phyloP scores from a whole-genome alignment of 1,139 yeast species.

The Saccharomyces hybrid region DNA sequence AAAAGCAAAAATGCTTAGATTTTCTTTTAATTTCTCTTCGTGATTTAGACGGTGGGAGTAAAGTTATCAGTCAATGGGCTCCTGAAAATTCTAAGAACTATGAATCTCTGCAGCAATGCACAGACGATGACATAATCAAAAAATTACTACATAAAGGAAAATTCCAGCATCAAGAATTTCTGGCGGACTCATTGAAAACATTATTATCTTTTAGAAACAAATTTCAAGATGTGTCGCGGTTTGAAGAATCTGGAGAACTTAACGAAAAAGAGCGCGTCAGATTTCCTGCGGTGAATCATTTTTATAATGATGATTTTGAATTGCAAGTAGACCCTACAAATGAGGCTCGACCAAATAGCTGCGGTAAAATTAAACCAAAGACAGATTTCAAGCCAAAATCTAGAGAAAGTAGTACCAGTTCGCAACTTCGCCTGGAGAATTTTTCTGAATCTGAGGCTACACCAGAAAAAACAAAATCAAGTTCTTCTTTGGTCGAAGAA shows the following conservation, averaged over 20 bases:
- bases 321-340: neutral
- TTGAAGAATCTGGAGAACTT: neutral
- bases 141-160: neutral
- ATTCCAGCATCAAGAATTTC: neutral
- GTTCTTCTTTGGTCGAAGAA: neutral
- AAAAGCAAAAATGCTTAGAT: neutral
- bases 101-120: constrained; percentile 7
- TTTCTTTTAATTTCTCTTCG: constrained; percentile 8
- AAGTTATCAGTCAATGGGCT: constrained; percentile 26
- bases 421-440: neutral
- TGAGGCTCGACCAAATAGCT: neutral
- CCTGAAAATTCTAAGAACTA: constrained; percentile 25
- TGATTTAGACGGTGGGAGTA: constrained; percentile 20
- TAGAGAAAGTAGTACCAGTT: neutral
- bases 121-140: neutral
- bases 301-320: neutral
- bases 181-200: neutral
- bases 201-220: neutral
- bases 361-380: neutral
- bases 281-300: neutral
- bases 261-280: neutral
- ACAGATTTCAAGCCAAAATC: neutral
- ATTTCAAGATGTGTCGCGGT: neutral
- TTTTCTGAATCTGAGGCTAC: neutral
- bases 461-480: neutral